Evolutionary conservation across 192 early-diverging fungal genomes (phyloP), one percentile per base, ranked within the genome.

Genomic region (Coemansia javaensis): DNA sequence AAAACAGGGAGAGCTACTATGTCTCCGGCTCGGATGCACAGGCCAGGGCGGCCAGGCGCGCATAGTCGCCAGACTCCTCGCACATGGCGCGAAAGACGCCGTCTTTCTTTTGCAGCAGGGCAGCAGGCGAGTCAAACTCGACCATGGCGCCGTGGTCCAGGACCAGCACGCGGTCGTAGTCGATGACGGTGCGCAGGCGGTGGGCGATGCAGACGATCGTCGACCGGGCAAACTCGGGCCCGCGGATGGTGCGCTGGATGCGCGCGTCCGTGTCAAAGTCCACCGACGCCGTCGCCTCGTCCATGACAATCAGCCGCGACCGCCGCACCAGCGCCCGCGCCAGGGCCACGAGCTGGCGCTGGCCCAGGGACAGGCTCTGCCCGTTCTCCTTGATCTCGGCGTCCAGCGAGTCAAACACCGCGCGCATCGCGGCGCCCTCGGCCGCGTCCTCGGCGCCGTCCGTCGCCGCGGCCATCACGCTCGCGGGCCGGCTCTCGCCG

Each of bases 201-300:
- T 97, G 94, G 7, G 94, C 94, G 59, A 98, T 90, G 40, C 83
- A 85, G 18, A 98, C 58, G 27, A 98, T 57, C 1, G 94, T 89
- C 4, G 82, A 78, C 37, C 83, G 58, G 28, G 69, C 64, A 63
- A 92, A 89, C 40, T 83, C 78, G 44, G 85, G 80, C 23, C 67
- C 54, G 24, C 90, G 85, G 44, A 98, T 93, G 0, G 91, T 90
- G 16, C 63, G 56, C 65, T 97, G 94, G 61, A 97, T 94, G 32
- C 77, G 77, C n/a, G 77, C 78, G 54, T 98, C 94, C 0, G 90
- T 94, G 43, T 82, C 77, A 61, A 84, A 82, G 58, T 97, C 94
- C 4, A 93, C 89, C 12, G 91, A n/a, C n/a, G n/a, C n/a, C n/a
- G n/a, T n/a, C n/a, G n/a, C 90, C 56, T 91, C 90, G 57, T 93